Conservation (phyloP, 176 grass and related monocot genomes). For the Bothriochloa decipiens region DNA sequence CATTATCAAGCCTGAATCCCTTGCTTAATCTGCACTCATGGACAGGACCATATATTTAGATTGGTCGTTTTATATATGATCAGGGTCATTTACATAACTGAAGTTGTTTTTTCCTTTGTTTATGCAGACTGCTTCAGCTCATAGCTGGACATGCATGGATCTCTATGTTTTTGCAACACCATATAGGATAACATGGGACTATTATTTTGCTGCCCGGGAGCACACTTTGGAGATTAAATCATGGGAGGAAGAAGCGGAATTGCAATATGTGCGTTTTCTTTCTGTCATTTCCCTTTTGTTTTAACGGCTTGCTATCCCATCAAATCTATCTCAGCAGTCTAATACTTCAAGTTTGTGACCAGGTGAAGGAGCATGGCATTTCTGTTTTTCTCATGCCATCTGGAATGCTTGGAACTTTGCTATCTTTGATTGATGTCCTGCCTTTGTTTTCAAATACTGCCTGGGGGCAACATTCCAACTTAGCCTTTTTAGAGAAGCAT, state of each 20-base stretch:
- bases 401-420: constrained; percentile 85
- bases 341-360: constrained; percentile 31
- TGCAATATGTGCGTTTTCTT: constrained; percentile 72
- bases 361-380: constrained; percentile 92
- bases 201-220: constrained; percentile 68
- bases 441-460: constrained; percentile 85
- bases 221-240: constrained; percentile 76
- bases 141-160: constrained; percentile 94
- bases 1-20: background rate
- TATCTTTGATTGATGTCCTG: constrained; percentile 81
- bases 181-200: constrained; percentile 89
- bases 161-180: constrained; percentile 89
- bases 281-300: background rate
- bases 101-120: background rate
- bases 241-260: constrained; percentile 82
- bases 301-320: background rate
- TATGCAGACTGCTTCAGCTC: constrained; percentile 63
- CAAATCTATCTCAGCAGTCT: constrained; percentile 33
- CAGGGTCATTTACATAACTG: background rate
- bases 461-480: constrained; percentile 83
- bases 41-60: background rate
- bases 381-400: constrained; percentile 94
- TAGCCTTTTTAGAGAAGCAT: constrained; percentile 80
- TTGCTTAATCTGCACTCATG: background rate
- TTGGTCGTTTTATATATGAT: constrained; percentile 15